Conservation (phyloP, 306 rosid species). For the Sicyos baderoa region DNA sequence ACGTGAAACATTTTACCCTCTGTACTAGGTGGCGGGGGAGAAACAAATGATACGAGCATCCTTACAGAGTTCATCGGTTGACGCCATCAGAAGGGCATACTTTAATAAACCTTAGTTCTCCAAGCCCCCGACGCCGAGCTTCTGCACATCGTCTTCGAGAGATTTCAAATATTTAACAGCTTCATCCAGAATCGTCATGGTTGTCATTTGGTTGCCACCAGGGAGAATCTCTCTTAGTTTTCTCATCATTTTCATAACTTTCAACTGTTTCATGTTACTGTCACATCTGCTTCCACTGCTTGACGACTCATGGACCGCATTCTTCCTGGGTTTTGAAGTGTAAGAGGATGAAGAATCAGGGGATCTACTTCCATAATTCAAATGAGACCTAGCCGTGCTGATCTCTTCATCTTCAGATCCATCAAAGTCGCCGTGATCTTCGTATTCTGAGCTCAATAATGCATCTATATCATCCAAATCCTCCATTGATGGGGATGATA, state of each 20-base stretch:
- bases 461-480: constrained; percentile 79
- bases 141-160: constrained; percentile 77
- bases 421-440: constrained; percentile 54
- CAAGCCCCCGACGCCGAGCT: constrained; percentile 49
- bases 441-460: constrained; percentile 69
- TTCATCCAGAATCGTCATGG: constrained; percentile 64
- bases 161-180: constrained; percentile 86
- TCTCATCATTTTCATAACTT: constrained; percentile 77
- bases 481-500: constrained; percentile 54
- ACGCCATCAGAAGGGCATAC: not conserved
- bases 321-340: constrained; percentile 48
- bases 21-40: not conserved
- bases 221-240: constrained; percentile 69
- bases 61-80: constrained; percentile 1
- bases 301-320: constrained; percentile 31
- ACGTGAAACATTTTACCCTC: not conserved
- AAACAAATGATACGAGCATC: not conserved
- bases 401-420: constrained; percentile 59
- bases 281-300: constrained; percentile 31
- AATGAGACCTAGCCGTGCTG: constrained; percentile 78
- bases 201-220: constrained; percentile 64
- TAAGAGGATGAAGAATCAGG: constrained; percentile 67
- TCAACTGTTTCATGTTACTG: constrained; percentile 44
- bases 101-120: constrained; percentile 23
- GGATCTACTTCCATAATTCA: constrained; percentile 37